Evolutionary conservation across 2,329 filamentous ascomycete genomes (phyloP).

Genomic region (Botryosphaeria dothidea): DNA sequence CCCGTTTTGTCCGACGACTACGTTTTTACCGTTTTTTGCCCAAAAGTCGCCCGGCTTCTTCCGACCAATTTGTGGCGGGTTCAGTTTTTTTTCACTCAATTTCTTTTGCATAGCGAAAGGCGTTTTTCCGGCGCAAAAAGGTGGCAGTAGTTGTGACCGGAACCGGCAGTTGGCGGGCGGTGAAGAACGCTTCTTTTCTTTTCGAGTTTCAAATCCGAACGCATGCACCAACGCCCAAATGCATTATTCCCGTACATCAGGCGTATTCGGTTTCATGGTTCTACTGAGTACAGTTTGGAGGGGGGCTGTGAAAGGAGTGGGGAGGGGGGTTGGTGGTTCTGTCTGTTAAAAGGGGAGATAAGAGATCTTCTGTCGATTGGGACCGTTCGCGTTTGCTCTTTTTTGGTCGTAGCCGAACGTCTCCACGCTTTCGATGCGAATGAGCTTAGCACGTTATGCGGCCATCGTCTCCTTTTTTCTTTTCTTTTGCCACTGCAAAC

Average conservation of each 20-base stretch:
- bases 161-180: background rate
- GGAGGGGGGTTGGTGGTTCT: background rate
- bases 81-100: background rate
- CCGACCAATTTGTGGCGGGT: background rate
- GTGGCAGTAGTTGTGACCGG: background rate
- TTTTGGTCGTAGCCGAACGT: background rate
- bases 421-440: background rate
- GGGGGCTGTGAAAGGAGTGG: too few species aligned
- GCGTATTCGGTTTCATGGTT: too few species aligned
- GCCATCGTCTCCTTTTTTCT: background rate
- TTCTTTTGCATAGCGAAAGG: slow-evolving; percentile 12
- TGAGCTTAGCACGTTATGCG: background rate
- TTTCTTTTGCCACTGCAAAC: background rate
- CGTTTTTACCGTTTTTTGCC: background rate
- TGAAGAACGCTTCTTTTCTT: background rate
- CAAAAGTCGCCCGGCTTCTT: background rate
- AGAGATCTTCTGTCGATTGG: too few species aligned
- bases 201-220: background rate
- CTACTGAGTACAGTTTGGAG: too few species aligned
- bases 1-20: slow-evolving; percentile 14
- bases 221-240: background rate
- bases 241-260: background rate
- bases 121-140: slow-evolving; percentile 1
- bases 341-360: background rate
- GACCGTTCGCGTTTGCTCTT: too few species aligned